These are phyloP conservation scores for Nannochloris sp. DNA, from an alignment of 139 green algal species.

Conservation along the genomic window DNA sequence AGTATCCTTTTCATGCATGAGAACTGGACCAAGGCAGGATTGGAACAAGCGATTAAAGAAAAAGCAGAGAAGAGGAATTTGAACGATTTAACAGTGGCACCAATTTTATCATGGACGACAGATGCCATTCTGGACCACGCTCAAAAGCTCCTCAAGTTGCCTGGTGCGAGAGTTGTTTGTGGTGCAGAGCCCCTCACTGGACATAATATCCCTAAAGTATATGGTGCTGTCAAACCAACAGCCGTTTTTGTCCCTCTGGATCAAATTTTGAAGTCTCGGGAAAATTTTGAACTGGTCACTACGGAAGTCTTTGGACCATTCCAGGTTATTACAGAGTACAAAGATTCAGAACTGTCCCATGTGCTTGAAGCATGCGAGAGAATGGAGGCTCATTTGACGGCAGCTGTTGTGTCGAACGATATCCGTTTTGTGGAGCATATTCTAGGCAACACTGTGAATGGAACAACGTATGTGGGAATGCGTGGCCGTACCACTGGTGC, in stretches of 20 bases:
- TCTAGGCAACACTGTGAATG: slow-evolving; percentile 91
- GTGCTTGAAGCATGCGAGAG: slow-evolving; percentile 79
- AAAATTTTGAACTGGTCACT: slow-evolving; percentile 67
- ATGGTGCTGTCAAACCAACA: slow-evolving; percentile 90
- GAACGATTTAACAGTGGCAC: slow-evolving; percentile 80
- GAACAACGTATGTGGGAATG: slow-evolving; percentile 89
- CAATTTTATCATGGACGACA: slow-evolving; percentile 86
- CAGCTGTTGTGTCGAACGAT: slow-evolving; percentile 68
- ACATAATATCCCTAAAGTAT: slow-evolving; percentile 83
- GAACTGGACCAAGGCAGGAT: slow-evolving; percentile 39
- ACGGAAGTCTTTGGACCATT: slow-evolving; percentile 96
- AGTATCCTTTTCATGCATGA: slow-evolving; percentile 92
- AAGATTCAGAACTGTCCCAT: slow-evolving; percentile 54
- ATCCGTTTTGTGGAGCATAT: slow-evolving; percentile 55
- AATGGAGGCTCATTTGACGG: slow-evolving; percentile 90
- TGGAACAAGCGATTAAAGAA: slow-evolving; percentile 60
- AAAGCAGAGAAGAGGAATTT: slow-evolving; percentile 55
- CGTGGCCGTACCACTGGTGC: slow-evolving; percentile 83
- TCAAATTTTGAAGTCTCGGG: slow-evolving; percentile 43
- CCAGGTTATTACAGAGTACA: slow-evolving; percentile 85
- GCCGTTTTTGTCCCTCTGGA: slow-evolving; percentile 87
- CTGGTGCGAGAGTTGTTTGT: slow-evolving; percentile 68
- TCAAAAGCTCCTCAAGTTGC: slow-evolving; percentile 65
- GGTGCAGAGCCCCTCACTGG: slow-evolving; percentile 67
- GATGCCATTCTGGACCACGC: slow-evolving; percentile 72